Conservation (phyloP, 345 rosid species). For the Triadica sebifera region DNA sequence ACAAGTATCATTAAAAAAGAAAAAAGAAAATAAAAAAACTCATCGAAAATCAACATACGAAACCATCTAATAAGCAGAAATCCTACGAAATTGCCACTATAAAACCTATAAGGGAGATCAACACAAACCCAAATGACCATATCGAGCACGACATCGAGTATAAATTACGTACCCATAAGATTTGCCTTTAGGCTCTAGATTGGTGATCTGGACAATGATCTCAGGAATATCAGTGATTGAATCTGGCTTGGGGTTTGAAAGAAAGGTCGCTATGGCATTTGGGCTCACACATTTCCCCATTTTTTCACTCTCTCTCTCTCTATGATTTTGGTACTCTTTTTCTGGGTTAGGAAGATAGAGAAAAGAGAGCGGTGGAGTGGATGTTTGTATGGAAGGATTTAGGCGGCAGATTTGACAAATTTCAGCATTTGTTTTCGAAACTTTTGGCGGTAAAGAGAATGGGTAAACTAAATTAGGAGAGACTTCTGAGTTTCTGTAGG, state of each 20-base stretch:
- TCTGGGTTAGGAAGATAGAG: neutral
- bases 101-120: neutral
- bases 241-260: slow-evolving; percentile 67
- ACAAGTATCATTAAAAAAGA: neutral
- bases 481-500: too few relatives aligned
- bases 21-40: neutral
- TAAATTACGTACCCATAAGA: slow-evolving; percentile 52
- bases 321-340: neutral
- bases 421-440: neutral
- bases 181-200: slow-evolving; percentile 71
- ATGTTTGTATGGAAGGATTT: neutral
- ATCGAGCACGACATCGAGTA: neutral
- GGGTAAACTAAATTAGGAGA: neutral
- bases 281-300: slow-evolving; percentile 52
- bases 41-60: neutral
- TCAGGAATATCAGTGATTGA: too few relatives aligned
- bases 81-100: neutral
- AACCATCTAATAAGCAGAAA: neutral
- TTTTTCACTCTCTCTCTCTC: slow-evolving; percentile 11
- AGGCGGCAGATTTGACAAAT: slow-evolving; percentile 11
- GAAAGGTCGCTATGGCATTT: slow-evolving; percentile 56
- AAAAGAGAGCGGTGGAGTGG: too few relatives aligned
- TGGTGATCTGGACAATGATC: too few relatives aligned
- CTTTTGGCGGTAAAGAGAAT: neutral
- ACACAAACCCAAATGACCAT: neutral